Evolutionary conservation across 495 filamentous ascomycete genomes (phyloP).

Genomic region (Daldinia loculata): DNA sequence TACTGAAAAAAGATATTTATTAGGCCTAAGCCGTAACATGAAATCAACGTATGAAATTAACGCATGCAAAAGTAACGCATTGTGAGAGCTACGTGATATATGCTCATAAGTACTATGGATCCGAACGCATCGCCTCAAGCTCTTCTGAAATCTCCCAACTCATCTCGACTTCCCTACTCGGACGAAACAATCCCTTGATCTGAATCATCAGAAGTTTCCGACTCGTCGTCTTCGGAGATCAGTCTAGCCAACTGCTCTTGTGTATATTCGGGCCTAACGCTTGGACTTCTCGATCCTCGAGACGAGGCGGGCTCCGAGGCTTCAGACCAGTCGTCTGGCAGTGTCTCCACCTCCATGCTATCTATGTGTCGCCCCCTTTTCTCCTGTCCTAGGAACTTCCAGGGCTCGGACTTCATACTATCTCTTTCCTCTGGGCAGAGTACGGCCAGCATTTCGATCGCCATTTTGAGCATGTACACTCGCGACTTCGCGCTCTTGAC

Average conservation of each 20-base stretch:
- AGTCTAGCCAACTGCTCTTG: neutral
- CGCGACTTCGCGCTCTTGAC: neutral
- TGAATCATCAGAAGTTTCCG: neutral
- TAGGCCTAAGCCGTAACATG: neutral
- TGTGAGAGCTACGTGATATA: neutral
- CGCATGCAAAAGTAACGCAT: neutral
- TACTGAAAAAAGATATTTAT: neutral
- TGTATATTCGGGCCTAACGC: neutral
- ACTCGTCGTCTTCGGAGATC: neutral
- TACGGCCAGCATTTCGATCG: slow-evolving; percentile 10
- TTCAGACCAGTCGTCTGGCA: neutral
- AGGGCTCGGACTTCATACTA: neutral
- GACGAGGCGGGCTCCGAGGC: neutral
- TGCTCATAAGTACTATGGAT: neutral
- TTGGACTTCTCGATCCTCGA: neutral
- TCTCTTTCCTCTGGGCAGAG: neutral
- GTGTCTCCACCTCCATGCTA: neutral
- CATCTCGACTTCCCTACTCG: neutral
- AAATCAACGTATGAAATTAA: neutral
- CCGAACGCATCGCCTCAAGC: neutral
- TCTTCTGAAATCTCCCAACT: neutral
- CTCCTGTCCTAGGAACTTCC: slow-evolving; percentile 1
- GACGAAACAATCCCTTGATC: neutral
- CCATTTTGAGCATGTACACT: slow-evolving; percentile 17
- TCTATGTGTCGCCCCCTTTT: neutral